Conservation (phyloP, 2,329 filamentous ascomycete species). For the Exophiala aquamarina region DNA sequence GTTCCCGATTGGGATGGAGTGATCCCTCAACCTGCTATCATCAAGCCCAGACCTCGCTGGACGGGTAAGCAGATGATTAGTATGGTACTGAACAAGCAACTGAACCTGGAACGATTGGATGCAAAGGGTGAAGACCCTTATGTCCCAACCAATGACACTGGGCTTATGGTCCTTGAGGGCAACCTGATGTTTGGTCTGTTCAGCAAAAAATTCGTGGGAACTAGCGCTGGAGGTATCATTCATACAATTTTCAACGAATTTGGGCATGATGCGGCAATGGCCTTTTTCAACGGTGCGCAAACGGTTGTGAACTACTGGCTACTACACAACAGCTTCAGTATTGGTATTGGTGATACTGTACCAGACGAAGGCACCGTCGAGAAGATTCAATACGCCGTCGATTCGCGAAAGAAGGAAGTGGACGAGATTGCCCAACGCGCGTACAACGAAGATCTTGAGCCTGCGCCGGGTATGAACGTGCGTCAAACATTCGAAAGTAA, state of each 20-base stretch:
- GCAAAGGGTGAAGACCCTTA: conserved; percentile 58
- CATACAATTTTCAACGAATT: conserved; percentile 97
- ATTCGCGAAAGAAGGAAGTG: conserved; percentile 78
- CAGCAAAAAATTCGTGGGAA: conserved; percentile 92
- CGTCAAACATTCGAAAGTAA: conserved; percentile 98
- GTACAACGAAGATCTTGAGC: conserved; percentile 82
- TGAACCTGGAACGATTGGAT: conserved; percentile 70
- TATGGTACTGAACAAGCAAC: conserved; percentile 81
- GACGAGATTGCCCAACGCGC: conserved; percentile 72
- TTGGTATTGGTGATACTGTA: conserved; percentile 97
- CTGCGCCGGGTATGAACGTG: conserved; percentile 97
- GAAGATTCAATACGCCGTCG: conserved; percentile 79
- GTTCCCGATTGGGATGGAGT: conserved; percentile 96
- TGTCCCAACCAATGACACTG: conserved; percentile 70
- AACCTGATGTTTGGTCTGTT: conserved; percentile 88
- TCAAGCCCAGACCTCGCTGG: conserved; percentile 91
- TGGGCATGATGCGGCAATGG: conserved; percentile 79
- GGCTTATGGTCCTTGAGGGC: conserved; percentile 79
- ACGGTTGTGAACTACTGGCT: conserved; percentile 97
- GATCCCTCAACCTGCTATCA: conserved; percentile 87
- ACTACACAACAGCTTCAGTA: conserved; percentile 92
- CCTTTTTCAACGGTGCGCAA: conserved; percentile 94
- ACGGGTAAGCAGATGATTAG: conserved; percentile 98
- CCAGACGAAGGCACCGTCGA: conserved; percentile 82
- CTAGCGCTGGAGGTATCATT: conserved; percentile 83